phyloP scores from a whole-genome alignment of 139 green algal genomes.

The Coelastrella sp. region DNA sequence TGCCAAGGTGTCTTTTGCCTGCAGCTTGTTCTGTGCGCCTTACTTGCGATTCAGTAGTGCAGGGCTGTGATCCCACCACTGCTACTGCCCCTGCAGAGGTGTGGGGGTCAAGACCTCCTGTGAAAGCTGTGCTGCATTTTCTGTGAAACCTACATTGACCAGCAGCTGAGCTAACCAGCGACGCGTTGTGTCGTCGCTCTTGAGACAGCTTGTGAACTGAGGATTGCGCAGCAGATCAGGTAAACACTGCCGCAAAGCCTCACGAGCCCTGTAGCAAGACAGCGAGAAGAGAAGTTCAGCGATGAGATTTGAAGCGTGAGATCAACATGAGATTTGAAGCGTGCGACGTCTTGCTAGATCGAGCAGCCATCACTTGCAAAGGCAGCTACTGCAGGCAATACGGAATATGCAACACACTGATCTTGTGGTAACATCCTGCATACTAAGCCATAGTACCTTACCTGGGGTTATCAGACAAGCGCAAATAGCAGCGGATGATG shows the following conservation, averaged over 20 bases:
- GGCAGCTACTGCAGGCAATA: too few relatives aligned
- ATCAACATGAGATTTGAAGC: too few relatives aligned
- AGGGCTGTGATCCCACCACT: too few relatives aligned
- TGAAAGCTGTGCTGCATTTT: constrained; percentile 69
- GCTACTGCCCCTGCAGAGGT: constrained; percentile 61
- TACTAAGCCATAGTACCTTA: constrained; percentile 46
- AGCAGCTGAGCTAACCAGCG: constrained; percentile 91
- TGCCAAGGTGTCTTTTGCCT: too few relatives aligned
- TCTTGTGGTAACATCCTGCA: too few relatives aligned
- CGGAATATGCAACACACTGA: neutral
- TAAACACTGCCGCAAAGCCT: constrained; percentile 94
- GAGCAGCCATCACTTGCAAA: too few relatives aligned
- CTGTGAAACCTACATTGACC: constrained; percentile 88
- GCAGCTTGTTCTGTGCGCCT: too few relatives aligned
- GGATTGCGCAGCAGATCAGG: constrained; percentile 91
- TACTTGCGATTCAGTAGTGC: too few relatives aligned
- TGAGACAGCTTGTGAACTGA: constrained; percentile 93
- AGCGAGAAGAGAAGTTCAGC: neutral
- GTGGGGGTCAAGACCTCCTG: constrained; percentile 72
- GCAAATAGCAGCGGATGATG: constrained; percentile 99
- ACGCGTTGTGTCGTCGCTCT: constrained; percentile 93
- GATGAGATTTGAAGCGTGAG: neutral
- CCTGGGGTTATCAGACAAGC: constrained; percentile 89
- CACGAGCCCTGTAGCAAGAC: constrained; percentile 69
- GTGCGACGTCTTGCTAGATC: too few relatives aligned